Base-by-base conservation (phyloP, 805 yeast species). In the Candida oleophila region DNA sequence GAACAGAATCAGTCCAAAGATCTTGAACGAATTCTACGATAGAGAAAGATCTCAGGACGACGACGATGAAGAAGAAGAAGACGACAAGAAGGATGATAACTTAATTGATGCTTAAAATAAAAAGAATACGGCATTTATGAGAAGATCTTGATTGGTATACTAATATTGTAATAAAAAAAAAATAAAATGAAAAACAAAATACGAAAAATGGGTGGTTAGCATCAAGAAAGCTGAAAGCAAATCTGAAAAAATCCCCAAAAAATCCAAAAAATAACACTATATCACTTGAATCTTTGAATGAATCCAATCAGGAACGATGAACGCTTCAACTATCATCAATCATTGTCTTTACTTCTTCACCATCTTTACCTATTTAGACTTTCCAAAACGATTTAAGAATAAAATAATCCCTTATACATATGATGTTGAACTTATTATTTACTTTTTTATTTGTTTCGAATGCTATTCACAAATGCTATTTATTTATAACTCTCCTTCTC, bases 1-100 rank as follows among this genome's bases (percentile, higher is more conserved):
- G 65, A 94, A 94, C 80, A 90, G 99, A 83, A 89, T 94, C 64
- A 90, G 97, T 49, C 98, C 98, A 68, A 94, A 94, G 83, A 89
- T 94, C 60, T 76, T 94, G 65, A 85, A 83, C 56, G 98, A 92
- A 73, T 94, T 92, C 73, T 94, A 94, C 73, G 98, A 92, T 62
- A 82, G 97, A 72, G 83, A 85, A 42, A 82, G 89, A 65, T 83
- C 79, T 50, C 83, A 76, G 54, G 85, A 79, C 41, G 81, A 76
- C 35, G 83, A 77, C 37, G 80, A 73, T 15, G 76, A 73, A 15
- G 83, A 64, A 28, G 69, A 65, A 12, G 39, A 36, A 20, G 39
- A 36, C 14, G 62, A 58, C 45, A 20, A 34, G 16, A 43, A 51
- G 46, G 64, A 65, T 54, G 74, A 71, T 52, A 45, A 35, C 25